phyloP scores from a whole-genome alignment of 306 rosid genomes.

The Gynostemma pentaphyllum region DNA sequence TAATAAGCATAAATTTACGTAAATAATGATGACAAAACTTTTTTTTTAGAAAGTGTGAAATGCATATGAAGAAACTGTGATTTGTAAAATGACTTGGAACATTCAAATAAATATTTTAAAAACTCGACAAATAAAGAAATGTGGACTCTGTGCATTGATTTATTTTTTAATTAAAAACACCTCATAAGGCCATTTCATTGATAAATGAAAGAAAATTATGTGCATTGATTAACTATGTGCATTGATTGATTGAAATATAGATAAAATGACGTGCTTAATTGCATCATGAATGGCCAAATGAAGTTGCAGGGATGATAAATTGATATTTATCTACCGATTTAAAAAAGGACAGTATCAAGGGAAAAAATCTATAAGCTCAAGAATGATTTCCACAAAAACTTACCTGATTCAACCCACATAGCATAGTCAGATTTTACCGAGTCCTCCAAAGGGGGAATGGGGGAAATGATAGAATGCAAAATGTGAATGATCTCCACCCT shows the following conservation, averaged over 20 bases:
- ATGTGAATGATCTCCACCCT: constrained; percentile 48
- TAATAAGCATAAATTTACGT: constrained; percentile 9
- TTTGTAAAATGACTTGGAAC: too few relatives aligned
- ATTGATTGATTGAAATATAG: not conserved
- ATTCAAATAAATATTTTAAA: not conserved
- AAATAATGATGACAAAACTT: not conserved
- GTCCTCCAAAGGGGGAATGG: constrained; percentile 36
- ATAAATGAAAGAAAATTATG: too few relatives aligned
- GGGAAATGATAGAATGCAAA: constrained; percentile 41
- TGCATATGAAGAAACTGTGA: too few relatives aligned
- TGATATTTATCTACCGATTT: not conserved
- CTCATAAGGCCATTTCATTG: too few relatives aligned
- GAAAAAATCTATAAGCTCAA: not conserved
- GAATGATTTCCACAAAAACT: constrained; percentile 15
- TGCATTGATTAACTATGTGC: too few relatives aligned
- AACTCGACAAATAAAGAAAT: not conserved
- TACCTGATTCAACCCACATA: constrained; percentile 71
- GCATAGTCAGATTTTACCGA: constrained; percentile 37
- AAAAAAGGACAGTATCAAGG: not conserved
- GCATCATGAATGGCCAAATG: not conserved
- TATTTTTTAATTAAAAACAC: too few relatives aligned
- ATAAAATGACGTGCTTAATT: not conserved
- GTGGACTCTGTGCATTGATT: too few relatives aligned
- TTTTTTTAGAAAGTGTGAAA: too few relatives aligned
- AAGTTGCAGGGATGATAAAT: not conserved